Conservation (phyloP, 2,329 filamentous ascomycete genomes). For the Aulographum hederae region DNA sequence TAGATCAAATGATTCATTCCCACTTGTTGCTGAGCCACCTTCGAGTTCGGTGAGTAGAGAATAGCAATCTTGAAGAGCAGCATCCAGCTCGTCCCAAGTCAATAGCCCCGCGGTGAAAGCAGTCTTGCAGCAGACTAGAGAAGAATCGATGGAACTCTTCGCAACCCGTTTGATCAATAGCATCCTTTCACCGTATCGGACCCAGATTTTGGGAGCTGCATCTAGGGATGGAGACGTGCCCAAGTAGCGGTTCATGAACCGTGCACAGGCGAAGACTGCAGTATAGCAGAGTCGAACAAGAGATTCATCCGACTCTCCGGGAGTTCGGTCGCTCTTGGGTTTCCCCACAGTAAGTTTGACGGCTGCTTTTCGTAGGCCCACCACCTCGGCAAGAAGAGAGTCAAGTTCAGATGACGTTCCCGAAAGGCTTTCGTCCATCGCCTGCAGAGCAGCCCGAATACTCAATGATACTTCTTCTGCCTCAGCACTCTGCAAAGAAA, state of each 20-base stretch:
- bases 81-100: constrained; percentile 16
- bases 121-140: constrained; percentile 14
- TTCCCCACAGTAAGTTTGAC: constrained; percentile 10
- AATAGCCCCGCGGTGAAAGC: constrained; percentile 7
- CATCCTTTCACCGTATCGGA: constrained; percentile 11
- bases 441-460: constrained; percentile 11
- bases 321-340: constrained; percentile 3
- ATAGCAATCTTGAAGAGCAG: no score
- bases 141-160: constrained; percentile 18
- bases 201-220: constrained; percentile 8
- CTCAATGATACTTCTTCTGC: constrained; percentile 7
- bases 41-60: constrained; percentile 15
- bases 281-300: constrained; percentile 1
- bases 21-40: constrained; percentile 9
- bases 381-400: constrained; percentile 16
- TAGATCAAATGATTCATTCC: not conserved
- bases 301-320: not conserved
- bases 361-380: constrained; percentile 14
- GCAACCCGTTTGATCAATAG: constrained; percentile 9
- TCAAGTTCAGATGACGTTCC: constrained; percentile 17
- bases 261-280: constrained; percentile 1
- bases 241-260: constrained; percentile 1
- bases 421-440: constrained; percentile 12
- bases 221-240: constrained; percentile 5
- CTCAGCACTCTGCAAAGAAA: no score